Evolutionary conservation across 1,284 basidiomycete genomes (phyloP).

Genomic region (Veloporphyrellus conicus): DNA sequence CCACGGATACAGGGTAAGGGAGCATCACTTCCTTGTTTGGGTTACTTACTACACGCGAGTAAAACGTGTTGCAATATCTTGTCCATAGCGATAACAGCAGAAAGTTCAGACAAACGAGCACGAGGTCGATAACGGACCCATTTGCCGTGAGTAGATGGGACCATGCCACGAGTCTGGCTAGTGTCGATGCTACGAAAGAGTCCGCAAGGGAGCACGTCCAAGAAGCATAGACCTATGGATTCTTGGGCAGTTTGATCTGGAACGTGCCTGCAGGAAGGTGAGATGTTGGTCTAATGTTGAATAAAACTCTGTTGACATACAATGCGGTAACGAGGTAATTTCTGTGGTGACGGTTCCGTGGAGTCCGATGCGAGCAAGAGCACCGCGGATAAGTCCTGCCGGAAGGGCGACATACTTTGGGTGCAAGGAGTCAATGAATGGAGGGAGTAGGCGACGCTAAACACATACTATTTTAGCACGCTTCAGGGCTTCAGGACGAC

Average conservation of each 20-base stretch:
- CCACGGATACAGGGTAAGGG: too few relatives aligned
- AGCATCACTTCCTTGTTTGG: too few relatives aligned
- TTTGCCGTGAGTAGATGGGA: too few relatives aligned
- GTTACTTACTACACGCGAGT: too few relatives aligned
- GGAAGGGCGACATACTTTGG: slow-evolving; percentile 73
- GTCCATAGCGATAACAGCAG: too few relatives aligned
- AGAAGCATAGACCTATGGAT: slow-evolving; percentile 31
- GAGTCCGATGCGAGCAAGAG: slow-evolving; percentile 73
- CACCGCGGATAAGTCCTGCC: slow-evolving; percentile 79
- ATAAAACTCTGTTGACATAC: slow-evolving; percentile 41
- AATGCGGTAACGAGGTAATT: slow-evolving; percentile 78
- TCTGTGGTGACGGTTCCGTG: slow-evolving; percentile 73
- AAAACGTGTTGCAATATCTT: too few relatives aligned
- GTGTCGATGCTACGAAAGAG: neutral
- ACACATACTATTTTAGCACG: slow-evolving; percentile 64
- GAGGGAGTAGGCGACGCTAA: neutral
- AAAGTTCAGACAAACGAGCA: too few relatives aligned
- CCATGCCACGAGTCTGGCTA: too few relatives aligned
- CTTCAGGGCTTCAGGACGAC: slow-evolving; percentile 68
- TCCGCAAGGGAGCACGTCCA: neutral
- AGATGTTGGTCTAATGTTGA: slow-evolving; percentile 1
- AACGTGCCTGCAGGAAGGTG: slow-evolving; percentile 57
- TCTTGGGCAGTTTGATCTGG: slow-evolving; percentile 73
- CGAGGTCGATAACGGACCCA: too few relatives aligned
- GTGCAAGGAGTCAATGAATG: neutral